Percentiles rank a stretch among this genome's conserved stretches.
Evolutionary conservation across 2,329 filamentous ascomycete species (phyloP).

Genomic region (Pestalotiopsis fici): DNA sequence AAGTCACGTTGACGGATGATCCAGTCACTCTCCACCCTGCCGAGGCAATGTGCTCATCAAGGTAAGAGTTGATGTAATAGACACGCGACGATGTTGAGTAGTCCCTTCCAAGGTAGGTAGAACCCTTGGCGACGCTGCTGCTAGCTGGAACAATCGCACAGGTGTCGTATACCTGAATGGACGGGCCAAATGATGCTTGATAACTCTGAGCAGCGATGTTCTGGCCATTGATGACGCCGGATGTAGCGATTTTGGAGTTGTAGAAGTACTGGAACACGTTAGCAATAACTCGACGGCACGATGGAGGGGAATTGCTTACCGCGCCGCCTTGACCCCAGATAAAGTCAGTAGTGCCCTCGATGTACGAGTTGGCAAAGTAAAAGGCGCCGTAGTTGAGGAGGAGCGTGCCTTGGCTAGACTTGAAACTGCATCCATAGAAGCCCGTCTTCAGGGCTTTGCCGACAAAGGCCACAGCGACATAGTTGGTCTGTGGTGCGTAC

Average conservation of each 20-base stretch:
- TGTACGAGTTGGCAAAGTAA: conserved; percentile 32
- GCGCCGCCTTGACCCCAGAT: conserved; percentile 24
- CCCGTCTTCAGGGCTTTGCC: conserved; percentile 14
- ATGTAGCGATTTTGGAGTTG: conserved; percentile 21
- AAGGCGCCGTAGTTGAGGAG: conserved; percentile 29
- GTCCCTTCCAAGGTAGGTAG: conserved; percentile 28
- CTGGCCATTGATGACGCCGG: conserved; percentile 20
- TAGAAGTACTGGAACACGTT: conserved; percentile 9
- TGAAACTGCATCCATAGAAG: conserved; percentile 28
- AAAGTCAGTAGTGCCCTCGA: conserved; percentile 32
- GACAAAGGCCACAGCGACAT: conserved; percentile 11
- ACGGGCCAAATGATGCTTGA: conserved; percentile 23
- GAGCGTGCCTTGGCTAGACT: conserved; percentile 31
- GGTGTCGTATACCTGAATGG: conserved; percentile 16
- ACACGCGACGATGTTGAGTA: conserved; percentile 23
- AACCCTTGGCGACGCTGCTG: conserved; percentile 17
- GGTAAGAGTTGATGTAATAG: conserved; percentile 28
- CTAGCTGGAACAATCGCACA: conserved; percentile 14
- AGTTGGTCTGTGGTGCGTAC: conserved; percentile 19
- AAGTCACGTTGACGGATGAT: conserved; percentile 25
- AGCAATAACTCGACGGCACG: background rate
- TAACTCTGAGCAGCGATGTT: conserved; percentile 27
- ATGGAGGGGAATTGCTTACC: background rate
- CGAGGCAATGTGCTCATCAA: conserved; percentile 26
- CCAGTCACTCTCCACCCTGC: conserved; percentile 26